Conservation (phyloP, 805 yeast species). For the Saccharomycopsis capsularis region DNA sequence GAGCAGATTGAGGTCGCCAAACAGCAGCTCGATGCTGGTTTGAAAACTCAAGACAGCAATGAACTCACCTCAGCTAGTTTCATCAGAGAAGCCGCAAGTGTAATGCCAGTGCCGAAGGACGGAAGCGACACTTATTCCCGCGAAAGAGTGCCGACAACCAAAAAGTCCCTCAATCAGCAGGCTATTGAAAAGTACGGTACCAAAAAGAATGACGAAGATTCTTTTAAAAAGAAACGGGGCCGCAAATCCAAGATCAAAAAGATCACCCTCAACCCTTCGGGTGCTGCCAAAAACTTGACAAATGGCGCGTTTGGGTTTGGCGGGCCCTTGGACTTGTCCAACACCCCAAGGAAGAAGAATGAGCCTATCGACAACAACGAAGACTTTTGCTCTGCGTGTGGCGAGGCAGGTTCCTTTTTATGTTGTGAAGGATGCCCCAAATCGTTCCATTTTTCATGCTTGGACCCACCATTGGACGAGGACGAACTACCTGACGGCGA, state of each 20-base stretch:
- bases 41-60: background rate
- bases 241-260: conserved; percentile 1
- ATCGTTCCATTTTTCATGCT: conserved; percentile 86
- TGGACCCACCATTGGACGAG: conserved; percentile 83
- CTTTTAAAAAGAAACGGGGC: conserved; percentile 1
- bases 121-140: background rate
- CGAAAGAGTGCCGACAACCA: background rate
- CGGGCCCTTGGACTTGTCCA: conserved; percentile 11
- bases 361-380: conserved; percentile 44
- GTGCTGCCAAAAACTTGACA: background rate
- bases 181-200: background rate
- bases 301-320: conserved; percentile 16
- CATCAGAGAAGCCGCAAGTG: background rate
- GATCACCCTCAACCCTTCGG: background rate
- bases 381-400: conserved; percentile 88
- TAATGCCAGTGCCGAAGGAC: background rate
- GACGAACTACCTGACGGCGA: conserved; percentile 72
- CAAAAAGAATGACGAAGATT: background rate
- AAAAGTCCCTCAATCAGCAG: background rate
- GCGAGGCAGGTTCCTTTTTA: conserved; percentile 78
- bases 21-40: background rate
- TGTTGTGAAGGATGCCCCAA: conserved; percentile 93
- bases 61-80: background rate
- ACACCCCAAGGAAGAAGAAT: background rate
- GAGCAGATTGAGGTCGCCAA: too few species aligned